A percentile compares a stretch with the other conserved stretches of the same genome.
Conservation (phyloP, 2,329 filamentous ascomycete species). For the Diaporthe ilicicola region DNA sequence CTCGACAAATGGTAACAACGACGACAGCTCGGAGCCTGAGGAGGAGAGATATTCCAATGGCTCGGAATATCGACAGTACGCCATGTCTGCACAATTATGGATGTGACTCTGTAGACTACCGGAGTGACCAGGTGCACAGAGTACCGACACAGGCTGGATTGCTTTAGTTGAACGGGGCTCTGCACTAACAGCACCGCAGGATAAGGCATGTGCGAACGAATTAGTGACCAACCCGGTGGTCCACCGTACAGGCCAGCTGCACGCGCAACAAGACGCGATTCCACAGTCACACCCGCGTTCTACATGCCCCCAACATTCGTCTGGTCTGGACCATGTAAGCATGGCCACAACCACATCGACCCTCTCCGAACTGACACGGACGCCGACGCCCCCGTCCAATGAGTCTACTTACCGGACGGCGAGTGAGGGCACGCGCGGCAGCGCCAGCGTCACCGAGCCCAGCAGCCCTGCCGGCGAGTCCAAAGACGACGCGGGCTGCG, state of each 20-base stretch:
- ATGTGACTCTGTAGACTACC: too few species aligned
- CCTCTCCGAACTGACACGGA: constrained; percentile 36
- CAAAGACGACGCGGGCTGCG: background rate
- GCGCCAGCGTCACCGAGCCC: constrained; percentile 27
- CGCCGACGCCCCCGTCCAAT: constrained; percentile 34
- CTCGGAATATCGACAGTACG: too few species aligned
- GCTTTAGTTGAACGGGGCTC: background rate
- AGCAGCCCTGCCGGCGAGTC: constrained; percentile 36
- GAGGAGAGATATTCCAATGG: too few species aligned
- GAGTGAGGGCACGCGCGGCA: constrained; percentile 17
- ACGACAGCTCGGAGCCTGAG: too few species aligned
- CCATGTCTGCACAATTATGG: too few species aligned
- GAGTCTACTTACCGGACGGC: constrained; percentile 25
- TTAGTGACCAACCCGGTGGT: background rate
- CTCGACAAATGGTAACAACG: too few species aligned
- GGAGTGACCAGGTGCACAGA: too few species aligned
- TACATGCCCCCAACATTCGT: background rate
- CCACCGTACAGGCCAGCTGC: background rate
- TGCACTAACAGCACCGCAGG: background rate
- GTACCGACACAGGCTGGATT: too few species aligned
- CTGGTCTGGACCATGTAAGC: constrained; percentile 5
- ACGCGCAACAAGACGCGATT: background rate
- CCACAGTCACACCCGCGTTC: background rate
- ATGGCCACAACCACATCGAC: constrained; percentile 42
- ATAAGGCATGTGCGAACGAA: background rate